Percentiles rank a stretch among this genome's conserved stretches.
Conservation (phyloP, 768 basidiomycete genomes). For the Serendipita sp. region DNA sequence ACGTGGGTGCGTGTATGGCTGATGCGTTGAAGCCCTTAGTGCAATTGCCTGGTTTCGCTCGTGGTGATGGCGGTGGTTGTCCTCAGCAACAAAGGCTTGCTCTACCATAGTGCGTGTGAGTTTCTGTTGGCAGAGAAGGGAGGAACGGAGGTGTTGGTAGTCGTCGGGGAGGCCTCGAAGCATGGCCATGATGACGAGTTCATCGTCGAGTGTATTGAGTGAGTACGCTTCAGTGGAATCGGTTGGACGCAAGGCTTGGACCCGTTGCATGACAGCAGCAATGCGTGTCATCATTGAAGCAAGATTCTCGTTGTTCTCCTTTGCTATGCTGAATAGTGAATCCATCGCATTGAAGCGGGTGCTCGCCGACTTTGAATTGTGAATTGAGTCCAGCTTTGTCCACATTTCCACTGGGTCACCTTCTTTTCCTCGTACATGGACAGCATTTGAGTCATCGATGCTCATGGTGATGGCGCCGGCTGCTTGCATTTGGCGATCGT, state of each 20-base stretch:
- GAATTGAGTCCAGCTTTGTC: slow-evolving; percentile 11
- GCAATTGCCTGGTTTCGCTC: neutral
- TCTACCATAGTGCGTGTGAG: neutral
- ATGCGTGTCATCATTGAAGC: slow-evolving; percentile 6
- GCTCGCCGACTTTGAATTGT: slow-evolving; percentile 10
- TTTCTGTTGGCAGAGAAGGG: neutral
- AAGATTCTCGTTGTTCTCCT: slow-evolving; percentile 11
- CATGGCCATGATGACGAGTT: neutral
- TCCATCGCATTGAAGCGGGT: slow-evolving; percentile 13
- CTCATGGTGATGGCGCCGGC: neutral
- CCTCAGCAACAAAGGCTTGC: neutral
- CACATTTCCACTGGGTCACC: slow-evolving; percentile 8
- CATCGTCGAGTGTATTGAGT: neutral
- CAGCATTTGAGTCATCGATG: neutral
- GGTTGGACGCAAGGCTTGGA: slow-evolving; percentile 10
- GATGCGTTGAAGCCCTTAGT: neutral
- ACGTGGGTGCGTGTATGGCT: neutral
- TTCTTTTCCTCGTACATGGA: neutral
- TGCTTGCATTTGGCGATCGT: neutral
- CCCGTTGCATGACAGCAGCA: slow-evolving; percentile 9
- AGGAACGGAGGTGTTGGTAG: neutral
- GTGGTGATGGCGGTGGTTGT: neutral
- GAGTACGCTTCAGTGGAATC: neutral
- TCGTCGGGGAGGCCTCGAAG: neutral
- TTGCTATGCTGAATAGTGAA: slow-evolving; percentile 10